Evolutionary conservation across 2,329 filamentous ascomycete genomes (phyloP).

Genomic region (Aspergillus bombycis): DNA sequence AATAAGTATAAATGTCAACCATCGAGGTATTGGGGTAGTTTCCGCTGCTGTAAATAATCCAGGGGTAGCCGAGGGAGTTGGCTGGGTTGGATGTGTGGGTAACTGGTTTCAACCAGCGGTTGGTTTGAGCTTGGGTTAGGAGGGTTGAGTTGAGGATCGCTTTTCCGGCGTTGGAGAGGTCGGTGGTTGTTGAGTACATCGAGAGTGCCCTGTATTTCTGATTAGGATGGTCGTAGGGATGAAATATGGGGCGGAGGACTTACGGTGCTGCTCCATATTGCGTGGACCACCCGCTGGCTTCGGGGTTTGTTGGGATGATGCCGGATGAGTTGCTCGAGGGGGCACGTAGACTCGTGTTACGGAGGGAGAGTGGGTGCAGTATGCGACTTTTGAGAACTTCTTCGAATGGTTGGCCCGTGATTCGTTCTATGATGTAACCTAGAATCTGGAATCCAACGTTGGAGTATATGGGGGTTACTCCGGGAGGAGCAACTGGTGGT

Average conservation of each 20-base stretch:
- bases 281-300: conserved; percentile 4
- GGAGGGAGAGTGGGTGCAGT: not conserved
- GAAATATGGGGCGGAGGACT: not conserved
- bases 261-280: conserved; percentile 1
- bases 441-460: not conserved
- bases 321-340: not conserved
- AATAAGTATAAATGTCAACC: conserved; percentile 41
- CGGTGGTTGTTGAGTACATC: conserved; percentile 38
- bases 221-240: not conserved
- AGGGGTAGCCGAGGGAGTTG: conserved; percentile 41
- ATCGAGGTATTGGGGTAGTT: conserved; percentile 26
- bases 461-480: conserved; percentile 2
- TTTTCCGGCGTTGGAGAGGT: conserved; percentile 42
- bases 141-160: conserved; percentile 44
- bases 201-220: conserved; percentile 28
- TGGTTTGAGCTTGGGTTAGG: conserved; percentile 36
- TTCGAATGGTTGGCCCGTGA: not conserved
- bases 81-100: conserved; percentile 39
- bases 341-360: not conserved
- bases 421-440: not conserved
- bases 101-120: conserved; percentile 47
- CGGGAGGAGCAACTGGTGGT: not conserved
- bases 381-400: not conserved
- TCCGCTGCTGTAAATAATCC: conserved; percentile 40
- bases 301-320: conserved; percentile 4